Percentiles rank a stretch among this genome's conserved stretches.
phyloP scores from a whole-genome alignment of 2,329 filamentous ascomycete species.

The Epichloe uncinata region DNA sequence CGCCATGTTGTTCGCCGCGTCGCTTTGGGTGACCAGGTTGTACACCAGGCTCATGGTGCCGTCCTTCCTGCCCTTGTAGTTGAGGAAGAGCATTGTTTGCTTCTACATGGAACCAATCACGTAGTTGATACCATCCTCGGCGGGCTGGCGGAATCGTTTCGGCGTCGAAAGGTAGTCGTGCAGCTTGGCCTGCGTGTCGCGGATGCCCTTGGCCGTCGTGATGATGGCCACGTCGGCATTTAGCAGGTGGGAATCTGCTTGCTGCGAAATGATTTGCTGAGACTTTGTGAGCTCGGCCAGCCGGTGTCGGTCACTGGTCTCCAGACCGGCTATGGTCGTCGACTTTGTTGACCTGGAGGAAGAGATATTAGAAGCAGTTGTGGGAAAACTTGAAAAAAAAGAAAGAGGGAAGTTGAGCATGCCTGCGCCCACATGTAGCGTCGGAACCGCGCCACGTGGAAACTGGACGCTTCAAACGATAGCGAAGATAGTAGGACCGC shows the following conservation, averaged over 20 bases:
- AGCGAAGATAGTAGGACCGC: no score
- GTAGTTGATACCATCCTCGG: no score
- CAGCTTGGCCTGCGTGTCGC: neutral
- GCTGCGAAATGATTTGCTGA: neutral
- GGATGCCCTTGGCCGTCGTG: neutral
- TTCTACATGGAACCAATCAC: neutral
- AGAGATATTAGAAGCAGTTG: no score
- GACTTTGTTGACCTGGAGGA: no score
- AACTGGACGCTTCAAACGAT: no score
- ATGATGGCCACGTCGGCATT: neutral
- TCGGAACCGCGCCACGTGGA: no score
- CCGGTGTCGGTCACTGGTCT: neutral
- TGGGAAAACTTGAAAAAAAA: no score
- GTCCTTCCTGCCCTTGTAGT: neutral
- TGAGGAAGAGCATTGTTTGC: neutral
- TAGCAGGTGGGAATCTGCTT: neutral
- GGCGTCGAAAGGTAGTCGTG: neutral
- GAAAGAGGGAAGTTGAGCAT: no score
- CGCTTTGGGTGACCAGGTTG: neutral
- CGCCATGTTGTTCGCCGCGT: neutral
- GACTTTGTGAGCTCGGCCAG: neutral
- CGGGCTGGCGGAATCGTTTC: neutral
- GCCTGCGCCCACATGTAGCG: no score
- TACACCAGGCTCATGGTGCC: neutral
- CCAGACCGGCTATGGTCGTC: no score